Base-by-base conservation (phyloP, 1,284 basidiomycete genomes). In the Sporisorium sorghi region DNA sequence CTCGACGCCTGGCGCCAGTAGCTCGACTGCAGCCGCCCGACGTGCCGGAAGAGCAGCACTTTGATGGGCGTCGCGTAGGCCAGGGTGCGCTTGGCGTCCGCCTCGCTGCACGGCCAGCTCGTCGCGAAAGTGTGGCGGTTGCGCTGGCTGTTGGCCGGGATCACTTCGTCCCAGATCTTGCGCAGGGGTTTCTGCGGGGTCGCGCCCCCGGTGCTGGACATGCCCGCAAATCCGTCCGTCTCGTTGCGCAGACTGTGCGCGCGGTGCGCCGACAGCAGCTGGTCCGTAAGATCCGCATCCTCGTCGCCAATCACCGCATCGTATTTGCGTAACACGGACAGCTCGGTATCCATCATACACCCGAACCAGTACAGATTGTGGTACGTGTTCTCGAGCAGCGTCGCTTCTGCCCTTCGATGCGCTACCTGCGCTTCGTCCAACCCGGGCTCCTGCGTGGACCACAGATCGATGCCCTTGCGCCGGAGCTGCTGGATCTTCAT, bases 101-200 rank as follows among this genome's bases (percentile, higher is more conserved):
- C 52, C 37, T 73, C 70, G 48, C 39, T 43, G 32, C 64, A 67
- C 3, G 70, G 70, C 70, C 70, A 67, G 15, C 47, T 52, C n/a
- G 28, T 52, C n/a, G 48, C 64, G 26, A 73, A 73, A 0, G 64
- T 67, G 35, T 57, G 59, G 8, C 52, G 54, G 33, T 63, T 59
- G 32, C 42, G 33, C 21, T 59, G 51, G 44, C 70, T 73, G 53
- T 60, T 63, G 5, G 60, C 60, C 0, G 60, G 64, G n/a, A 73
- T 73, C 0, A 67, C 59, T 14, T 73, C 70, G 54, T 73, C 64
- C 63, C 63, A 73, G 46, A 73, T 73, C 63, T 67, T 72, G 35
- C 69, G 55, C 19, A 67, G 39, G 0, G 63, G 69, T 26, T 35
- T 49, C 1, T 28, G 53, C 8, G 42, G 3, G 4, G 35, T 23